Conservation (phyloP, 495 filamentous ascomycete genomes). For the Darksidea phi region DNA sequence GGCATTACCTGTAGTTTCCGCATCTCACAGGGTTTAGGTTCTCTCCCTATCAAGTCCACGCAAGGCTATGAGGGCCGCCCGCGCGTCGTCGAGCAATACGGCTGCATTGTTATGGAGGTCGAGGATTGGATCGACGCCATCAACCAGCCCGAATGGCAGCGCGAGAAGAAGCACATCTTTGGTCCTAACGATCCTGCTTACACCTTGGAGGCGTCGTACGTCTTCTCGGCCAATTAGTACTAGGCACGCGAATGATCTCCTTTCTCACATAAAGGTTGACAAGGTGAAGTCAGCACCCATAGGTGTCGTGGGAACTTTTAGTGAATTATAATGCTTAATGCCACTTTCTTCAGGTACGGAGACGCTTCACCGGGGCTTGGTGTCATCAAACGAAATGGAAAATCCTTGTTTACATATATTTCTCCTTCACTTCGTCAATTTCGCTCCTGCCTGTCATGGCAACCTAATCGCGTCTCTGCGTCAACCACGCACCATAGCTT, state of each 20-base stretch:
- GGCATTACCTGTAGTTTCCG: neutral
- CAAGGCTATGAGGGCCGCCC: conserved; percentile 39
- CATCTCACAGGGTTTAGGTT: conserved; percentile 26
- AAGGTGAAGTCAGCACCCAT: no score
- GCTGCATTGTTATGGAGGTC: conserved; percentile 58
- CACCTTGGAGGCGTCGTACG: conserved; percentile 40
- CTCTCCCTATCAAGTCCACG: conserved; percentile 43
- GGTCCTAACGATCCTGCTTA: conserved; percentile 42
- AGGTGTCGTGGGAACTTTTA: neutral
- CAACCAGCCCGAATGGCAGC: conserved; percentile 44
- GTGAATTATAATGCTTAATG: no score
- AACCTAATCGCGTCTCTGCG: no score
- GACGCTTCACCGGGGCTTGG: no score
- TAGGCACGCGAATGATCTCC: neutral
- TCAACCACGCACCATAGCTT: no score
- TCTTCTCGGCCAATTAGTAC: conserved; percentile 38
- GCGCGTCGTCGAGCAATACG: conserved; percentile 53
- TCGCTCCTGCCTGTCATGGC: no score
- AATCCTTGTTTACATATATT: no score
- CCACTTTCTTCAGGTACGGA: no score
- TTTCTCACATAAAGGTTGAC: neutral
- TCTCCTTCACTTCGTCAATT: no score
- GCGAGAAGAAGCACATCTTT: conserved; percentile 40
- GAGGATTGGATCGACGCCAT: conserved; percentile 45
- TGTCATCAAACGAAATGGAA: no score